These are phyloP conservation scores for Vinca minor DNA, from an alignment of 257 asterid species.

Conservation along the genomic window DNA sequence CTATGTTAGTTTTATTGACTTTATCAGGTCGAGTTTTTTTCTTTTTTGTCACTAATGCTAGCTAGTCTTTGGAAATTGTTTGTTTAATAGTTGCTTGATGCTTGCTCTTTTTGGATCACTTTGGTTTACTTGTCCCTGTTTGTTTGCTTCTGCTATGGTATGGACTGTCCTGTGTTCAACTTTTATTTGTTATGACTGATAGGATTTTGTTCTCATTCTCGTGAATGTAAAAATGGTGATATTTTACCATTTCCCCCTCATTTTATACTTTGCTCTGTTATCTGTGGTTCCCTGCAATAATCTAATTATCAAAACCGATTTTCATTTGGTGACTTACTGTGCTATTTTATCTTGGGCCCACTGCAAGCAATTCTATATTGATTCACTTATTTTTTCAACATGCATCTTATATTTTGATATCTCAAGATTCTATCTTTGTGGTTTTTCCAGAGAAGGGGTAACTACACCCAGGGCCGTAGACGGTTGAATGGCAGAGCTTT, in stretches of 20 bases:
- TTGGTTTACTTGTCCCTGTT: background rate
- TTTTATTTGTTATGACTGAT: background rate
- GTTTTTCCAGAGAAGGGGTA: constrained; percentile 57
- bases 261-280: background rate
- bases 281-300: background rate
- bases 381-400: background rate
- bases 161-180: background rate
- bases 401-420: constrained; percentile 1
- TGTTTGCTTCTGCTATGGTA: background rate
- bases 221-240: background rate
- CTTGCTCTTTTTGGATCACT: background rate
- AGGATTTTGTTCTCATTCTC: background rate
- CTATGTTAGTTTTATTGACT: background rate
- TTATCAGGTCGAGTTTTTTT: background rate
- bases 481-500: constrained; percentile 59
- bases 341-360: background rate
- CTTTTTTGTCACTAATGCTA: background rate
- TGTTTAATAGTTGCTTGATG: background rate
- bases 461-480: constrained; percentile 53
- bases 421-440: constrained; percentile 10
- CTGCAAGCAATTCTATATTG: background rate
- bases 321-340: background rate
- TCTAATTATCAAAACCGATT: background rate
- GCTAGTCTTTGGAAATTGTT: background rate
- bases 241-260: background rate